phyloP scores from a whole-genome alignment of 2,329 filamentous ascomycete genomes.

The Pyricularia pennisetigena region DNA sequence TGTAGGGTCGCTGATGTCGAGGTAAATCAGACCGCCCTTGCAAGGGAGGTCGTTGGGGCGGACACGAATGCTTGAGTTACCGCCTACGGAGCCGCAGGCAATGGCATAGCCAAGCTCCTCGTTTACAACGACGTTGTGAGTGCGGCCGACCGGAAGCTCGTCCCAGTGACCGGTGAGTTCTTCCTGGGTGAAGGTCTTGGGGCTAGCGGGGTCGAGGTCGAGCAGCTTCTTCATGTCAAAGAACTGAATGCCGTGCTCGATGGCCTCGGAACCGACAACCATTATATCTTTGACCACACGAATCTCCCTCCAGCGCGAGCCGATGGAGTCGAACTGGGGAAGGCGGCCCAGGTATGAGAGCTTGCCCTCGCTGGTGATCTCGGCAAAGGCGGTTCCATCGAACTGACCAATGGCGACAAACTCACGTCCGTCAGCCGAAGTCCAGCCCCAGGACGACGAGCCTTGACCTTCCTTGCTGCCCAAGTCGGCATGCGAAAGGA shows the following conservation, averaged over 20 bases:
- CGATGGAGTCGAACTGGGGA: slow-evolving; percentile 24
- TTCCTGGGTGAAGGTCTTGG: slow-evolving; percentile 11
- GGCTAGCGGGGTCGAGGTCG: slow-evolving; percentile 28
- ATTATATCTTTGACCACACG: slow-evolving; percentile 25
- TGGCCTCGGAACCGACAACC: slow-evolving; percentile 30
- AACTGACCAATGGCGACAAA: slow-evolving; percentile 43
- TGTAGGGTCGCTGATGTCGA: slow-evolving; percentile 42
- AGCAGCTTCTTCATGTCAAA: slow-evolving; percentile 52
- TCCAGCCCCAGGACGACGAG: slow-evolving; percentile 29
- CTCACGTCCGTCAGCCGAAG: slow-evolving; percentile 39
- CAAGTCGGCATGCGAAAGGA: slow-evolving; percentile 1
- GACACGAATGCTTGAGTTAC: slow-evolving; percentile 10
- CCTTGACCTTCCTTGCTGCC: not conserved
- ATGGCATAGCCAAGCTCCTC: slow-evolving; percentile 30
- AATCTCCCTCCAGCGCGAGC: slow-evolving; percentile 39
- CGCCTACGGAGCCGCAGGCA: slow-evolving; percentile 21
- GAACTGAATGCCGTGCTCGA: slow-evolving; percentile 47
- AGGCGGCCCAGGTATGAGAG: slow-evolving; percentile 42
- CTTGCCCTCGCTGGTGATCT: slow-evolving; percentile 38
- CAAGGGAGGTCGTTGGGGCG: slow-evolving; percentile 31
- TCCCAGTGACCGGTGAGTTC: slow-evolving; percentile 3
- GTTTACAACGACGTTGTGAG: slow-evolving; percentile 7
- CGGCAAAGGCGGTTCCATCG: slow-evolving; percentile 44
- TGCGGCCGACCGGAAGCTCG: slow-evolving; percentile 3
- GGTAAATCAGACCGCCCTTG: slow-evolving; percentile 46